phyloP scores from a whole-genome alignment of 306 rosid species.

The Casuarina cunninghamiana region DNA sequence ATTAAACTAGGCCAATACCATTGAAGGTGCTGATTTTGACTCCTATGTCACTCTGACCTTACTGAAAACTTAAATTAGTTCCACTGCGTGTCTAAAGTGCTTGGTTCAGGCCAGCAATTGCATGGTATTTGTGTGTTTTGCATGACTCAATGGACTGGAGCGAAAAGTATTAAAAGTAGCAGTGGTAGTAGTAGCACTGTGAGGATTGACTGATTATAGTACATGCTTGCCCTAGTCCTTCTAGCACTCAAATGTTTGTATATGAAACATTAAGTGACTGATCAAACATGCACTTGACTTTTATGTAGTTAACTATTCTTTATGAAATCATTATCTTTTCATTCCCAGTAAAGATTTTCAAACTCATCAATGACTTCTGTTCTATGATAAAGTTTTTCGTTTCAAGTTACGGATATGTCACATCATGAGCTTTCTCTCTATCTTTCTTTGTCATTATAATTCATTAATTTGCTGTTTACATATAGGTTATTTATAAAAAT shows the following conservation, averaged over 20 bases:
- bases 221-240: neutral
- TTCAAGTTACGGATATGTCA: neutral
- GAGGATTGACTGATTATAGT: neutral
- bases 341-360: neutral
- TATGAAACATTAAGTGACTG: neutral
- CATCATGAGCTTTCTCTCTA: neutral
- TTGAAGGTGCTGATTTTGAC: neutral
- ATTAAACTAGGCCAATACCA: neutral
- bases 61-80: too few relatives aligned
- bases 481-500: conserved; percentile 78
- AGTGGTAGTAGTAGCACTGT: neutral
- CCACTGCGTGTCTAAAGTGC: neutral
- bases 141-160: neutral
- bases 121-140: neutral
- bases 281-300: neutral
- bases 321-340: neutral
- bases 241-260: neutral
- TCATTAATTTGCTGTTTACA: too few relatives aligned
- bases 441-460: neutral
- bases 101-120: neutral
- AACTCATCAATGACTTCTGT: neutral
- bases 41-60: neutral
- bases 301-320: conserved; percentile 1
- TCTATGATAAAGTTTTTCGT: neutral
- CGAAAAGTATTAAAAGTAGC: neutral